Evolutionary conservation across 176 grass and related monocot genomes (phyloP).

Genomic region (bread wheat (Triticum aestivum)): IWGSC_CS_RefSeq_v2.1 NC_057809.1:505223905-505224404

Average conservation of each 20-base stretch:
- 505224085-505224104: neutral
- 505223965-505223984: slow-evolving; percentile 30
- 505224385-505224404: neutral
- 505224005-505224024: slow-evolving; percentile 15
- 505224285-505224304: too few species aligned
- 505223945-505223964: neutral
- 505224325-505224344: too few species aligned
- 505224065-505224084: neutral
- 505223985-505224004: slow-evolving; percentile 17
- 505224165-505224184: too few species aligned
- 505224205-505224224: neutral
- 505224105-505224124: neutral
- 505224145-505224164: too few species aligned
- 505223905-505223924: neutral
- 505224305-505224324: too few species aligned
- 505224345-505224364: neutral
- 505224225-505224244: neutral
- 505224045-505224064: slow-evolving; percentile 31
- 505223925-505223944: neutral
- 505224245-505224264: neutral
- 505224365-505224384: neutral
- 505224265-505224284: too few species aligned
- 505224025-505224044: neutral
- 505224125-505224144: too few species aligned
- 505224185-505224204: neutral